Base-by-base conservation (phyloP, 225 moss, liverwort and hornwort species). In the Asterella californica region DNA sequence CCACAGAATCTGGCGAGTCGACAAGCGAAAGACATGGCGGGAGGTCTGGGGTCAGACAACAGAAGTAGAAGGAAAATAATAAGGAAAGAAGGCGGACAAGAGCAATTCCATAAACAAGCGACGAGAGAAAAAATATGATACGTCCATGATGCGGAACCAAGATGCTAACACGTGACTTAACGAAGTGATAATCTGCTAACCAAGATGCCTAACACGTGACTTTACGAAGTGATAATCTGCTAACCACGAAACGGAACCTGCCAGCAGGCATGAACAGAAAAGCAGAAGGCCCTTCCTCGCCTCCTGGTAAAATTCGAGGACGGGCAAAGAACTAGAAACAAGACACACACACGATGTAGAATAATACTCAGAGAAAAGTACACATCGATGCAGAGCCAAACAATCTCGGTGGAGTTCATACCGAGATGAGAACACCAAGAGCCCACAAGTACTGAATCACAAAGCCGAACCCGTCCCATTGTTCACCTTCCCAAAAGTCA, bases 371-470 rank as follows among this genome's bases (percentile, higher is more conserved):
- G 32, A 72, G 27, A 8, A 24, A 36, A 6, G 17, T 21, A 45
- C n/a, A 72, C 30, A 8, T 30, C n/a, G n/a, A n/a, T n/a, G n/a
- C n/a, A 42, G 4, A 42, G 42, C 42, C 42, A 42, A 42, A 7
- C 42, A 42, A 25, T 42, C 38, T 32, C 1, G 34, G 9, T 29
- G 50, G 2, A 25, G 33, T 63, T n/a, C 91, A 24, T 87, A 99
- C 97, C 92, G 97, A 71, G 69, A 99, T 49, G 15, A 80, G 77
- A 54, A 99, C 78, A 55, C 95, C 97, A 77, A 95, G 88, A 22
- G 82, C 92, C 97, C 97, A 99, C 83, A 99, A 38, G 59, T 95
- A 99, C 89, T 99, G 91, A 32, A 99, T 0, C n/a, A 72, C 11
- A 75, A 93, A 95, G 12, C 97, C 97, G 30, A 99, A 81, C 6